phyloP scores from a whole-genome alignment of 805 yeast species.

The Starmera amethionina region DNA sequence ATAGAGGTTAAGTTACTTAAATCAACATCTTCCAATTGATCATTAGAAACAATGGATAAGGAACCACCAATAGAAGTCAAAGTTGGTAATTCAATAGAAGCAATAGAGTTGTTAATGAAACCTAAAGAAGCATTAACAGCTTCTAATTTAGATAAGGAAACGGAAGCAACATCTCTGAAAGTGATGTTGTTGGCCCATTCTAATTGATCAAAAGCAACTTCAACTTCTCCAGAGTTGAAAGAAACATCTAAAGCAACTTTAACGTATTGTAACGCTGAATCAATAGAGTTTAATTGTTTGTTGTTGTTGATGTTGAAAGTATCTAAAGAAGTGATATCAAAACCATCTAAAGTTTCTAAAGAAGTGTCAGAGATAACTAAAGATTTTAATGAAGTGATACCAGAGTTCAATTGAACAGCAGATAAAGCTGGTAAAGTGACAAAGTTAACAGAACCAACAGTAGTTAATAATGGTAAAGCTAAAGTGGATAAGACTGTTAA shows the following conservation, averaged over 20 bases:
- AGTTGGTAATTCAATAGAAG: conserved; percentile 40
- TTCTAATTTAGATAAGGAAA: conserved; percentile 60
- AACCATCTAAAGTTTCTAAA: conserved; percentile 58
- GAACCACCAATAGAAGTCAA: conserved; percentile 70
- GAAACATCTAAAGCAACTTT: conserved; percentile 70
- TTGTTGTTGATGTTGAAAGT: conserved; percentile 86
- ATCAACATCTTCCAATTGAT: conserved; percentile 55
- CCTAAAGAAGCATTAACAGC: conserved; percentile 76
- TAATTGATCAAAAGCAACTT: conserved; percentile 58
- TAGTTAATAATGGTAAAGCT: conserved; percentile 66
- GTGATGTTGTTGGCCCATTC: conserved; percentile 82
- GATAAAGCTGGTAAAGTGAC: conserved; percentile 81
- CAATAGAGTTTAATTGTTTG: conserved; percentile 58
- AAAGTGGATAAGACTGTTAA: conserved; percentile 61
- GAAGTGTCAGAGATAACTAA: conserved; percentile 68
- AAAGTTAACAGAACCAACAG: conserved; percentile 74
- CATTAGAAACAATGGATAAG: conserved; percentile 65
- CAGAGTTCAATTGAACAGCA: conserved; percentile 54
- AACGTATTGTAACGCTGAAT: conserved; percentile 66
- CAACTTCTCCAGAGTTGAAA: conserved; percentile 73
- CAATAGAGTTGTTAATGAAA: conserved; percentile 62
- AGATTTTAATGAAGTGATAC: conserved; percentile 64
- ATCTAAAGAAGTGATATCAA: conserved; percentile 37
- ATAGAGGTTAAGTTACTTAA: conserved; percentile 61
- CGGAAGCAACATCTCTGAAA: conserved; percentile 69